Evolutionary conservation across 805 yeast genomes (phyloP).

Genomic region (Myxozyma kluyveri): DNA sequence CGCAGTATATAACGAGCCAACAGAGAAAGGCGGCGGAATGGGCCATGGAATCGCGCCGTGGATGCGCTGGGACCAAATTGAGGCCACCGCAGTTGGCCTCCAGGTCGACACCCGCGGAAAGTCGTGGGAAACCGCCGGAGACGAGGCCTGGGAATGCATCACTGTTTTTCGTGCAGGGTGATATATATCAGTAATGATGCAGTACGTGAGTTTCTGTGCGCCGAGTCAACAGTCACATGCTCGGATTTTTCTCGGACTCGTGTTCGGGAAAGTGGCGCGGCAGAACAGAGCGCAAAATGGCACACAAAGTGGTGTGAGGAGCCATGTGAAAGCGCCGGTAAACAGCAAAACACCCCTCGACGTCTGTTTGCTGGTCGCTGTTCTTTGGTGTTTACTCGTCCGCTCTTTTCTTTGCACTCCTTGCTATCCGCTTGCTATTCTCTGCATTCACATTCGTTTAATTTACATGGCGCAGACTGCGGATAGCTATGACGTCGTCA

Average conservation of each 20-base stretch:
- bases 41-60: slow-evolving; percentile 7
- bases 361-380: neutral
- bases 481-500: slow-evolving; percentile 73
- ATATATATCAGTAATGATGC: no score
- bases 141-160: neutral
- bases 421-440: neutral
- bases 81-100: neutral
- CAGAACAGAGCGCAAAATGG: no score
- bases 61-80: slow-evolving; percentile 5
- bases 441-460: neutral
- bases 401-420: neutral
- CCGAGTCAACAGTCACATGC: no score
- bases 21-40: slow-evolving; percentile 9
- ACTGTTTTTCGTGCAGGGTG: no score
- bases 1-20: slow-evolving; percentile 4
- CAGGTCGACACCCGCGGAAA: neutral
- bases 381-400: neutral
- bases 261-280: no score
- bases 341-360: neutral
- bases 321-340: neutral
- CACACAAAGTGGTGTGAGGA: neutral
- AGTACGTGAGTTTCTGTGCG: no score
- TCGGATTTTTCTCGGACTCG: neutral
- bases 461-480: neutral
- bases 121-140: neutral